These are phyloP conservation scores for Calonectria henricotiae DNA, from an alignment of 2,329 filamentous ascomycete genomes.

Conservation along the genomic window DNA sequence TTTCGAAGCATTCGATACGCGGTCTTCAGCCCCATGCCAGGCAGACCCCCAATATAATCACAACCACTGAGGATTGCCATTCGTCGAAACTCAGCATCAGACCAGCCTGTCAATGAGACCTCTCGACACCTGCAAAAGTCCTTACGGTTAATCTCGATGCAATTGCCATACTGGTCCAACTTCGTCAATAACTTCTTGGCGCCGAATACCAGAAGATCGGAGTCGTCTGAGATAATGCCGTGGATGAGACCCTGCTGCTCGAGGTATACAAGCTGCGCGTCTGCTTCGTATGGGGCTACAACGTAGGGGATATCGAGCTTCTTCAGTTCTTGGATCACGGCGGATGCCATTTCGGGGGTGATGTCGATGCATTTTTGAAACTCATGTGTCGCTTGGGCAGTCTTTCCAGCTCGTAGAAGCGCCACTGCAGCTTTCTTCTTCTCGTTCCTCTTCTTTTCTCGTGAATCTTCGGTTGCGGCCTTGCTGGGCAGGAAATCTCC, in stretches of 20 bases:
- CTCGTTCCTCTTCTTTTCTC: constrained; percentile 83
- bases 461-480: constrained; percentile 85
- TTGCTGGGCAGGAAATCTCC: constrained; percentile 97
- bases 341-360: constrained; percentile 94
- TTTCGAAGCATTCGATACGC: constrained; percentile 93
- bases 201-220: constrained; percentile 95
- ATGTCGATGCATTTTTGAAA: constrained; percentile 97
- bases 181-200: constrained; percentile 93
- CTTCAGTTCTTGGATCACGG: constrained; percentile 93
- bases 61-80: constrained; percentile 99
- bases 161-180: constrained; percentile 93
- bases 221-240: constrained; percentile 96
- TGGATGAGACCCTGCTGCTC: constrained; percentile 87
- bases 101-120: constrained; percentile 92
- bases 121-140: constrained; percentile 93
- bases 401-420: constrained; percentile 85
- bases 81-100: constrained; percentile 88
- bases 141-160: constrained; percentile 89
- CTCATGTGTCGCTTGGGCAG: constrained; percentile 85
- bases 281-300: constrained; percentile 97
- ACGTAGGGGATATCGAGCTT: constrained; percentile 85
- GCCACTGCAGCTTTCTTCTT: constrained; percentile 84
- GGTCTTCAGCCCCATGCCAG: constrained; percentile 91
- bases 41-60: constrained; percentile 92
- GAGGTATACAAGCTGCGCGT: constrained; percentile 96